Evolutionary conservation across 352 stramenopile genomes (phyloP), one percentile per base, ranked within the genome.

Genomic region (Globisporangium megalacanthum): DNA sequence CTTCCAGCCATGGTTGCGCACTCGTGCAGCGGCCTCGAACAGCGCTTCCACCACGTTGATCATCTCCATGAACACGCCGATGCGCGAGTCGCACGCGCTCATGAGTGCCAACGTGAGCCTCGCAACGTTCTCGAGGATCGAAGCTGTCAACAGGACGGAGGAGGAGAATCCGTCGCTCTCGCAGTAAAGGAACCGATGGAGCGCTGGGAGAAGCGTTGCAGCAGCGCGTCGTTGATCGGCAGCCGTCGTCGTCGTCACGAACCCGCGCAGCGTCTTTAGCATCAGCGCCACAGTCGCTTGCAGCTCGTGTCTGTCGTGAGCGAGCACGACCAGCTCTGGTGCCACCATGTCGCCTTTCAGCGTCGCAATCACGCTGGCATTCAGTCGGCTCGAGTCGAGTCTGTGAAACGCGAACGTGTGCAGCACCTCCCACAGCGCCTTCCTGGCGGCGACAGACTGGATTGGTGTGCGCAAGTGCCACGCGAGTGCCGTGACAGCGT

Each of bases 261-360:
- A 29, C 49, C 25, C 41, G 14, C 33, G n/a, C 49, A 54, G 49
- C 10, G 49, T 54, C 19, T 44, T 54, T 15, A 45, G 29, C 17
- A 54, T 44, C 49, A 54, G 13, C 13, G n/a, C 8, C 1, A 46
- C 3, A 9, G 41, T 19, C 19, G 29, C 19, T 31, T 29, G 29
- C 4, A 20, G 29, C n/a, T 17, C 15, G 15, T 11, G 6, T 8
- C 9, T 33, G 33, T 44, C 20, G 8, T n/a, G 8, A 29, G 6
- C 11, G 3, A 17, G 36, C 25, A 31, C 15, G 15, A 19, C 10
- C 6, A 29, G 36, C 15, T 17, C 20, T 10, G 25, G 49, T 1
- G 7, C 1, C 14, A 44, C 49, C 15, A 54, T 54, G 36, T 33
- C 41, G 29, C 29, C 49, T 39, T 39, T 8, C 35, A 39, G 35